Conservation (phyloP, 2,329 filamentous ascomycete genomes). For the Incumbomyces lentus region DNA sequence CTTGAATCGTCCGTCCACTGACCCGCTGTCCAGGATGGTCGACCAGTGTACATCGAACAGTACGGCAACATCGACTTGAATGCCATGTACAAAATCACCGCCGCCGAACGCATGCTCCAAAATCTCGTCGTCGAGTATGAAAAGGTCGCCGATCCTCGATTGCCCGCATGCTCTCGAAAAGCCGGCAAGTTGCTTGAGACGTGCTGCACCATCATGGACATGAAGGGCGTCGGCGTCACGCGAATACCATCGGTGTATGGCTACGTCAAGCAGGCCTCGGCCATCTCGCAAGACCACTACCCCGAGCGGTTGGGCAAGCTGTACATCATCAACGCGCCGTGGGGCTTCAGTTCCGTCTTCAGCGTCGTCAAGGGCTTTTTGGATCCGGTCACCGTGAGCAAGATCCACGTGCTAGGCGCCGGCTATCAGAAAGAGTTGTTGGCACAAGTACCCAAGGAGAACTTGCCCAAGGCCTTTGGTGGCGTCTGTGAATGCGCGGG, state of each 20-base stretch:
- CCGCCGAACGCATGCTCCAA: conserved; percentile 82
- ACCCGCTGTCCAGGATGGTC: conserved; percentile 59
- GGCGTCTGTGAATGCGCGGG: conserved; percentile 71
- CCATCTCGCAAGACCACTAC: conserved; percentile 97
- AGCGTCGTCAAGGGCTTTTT: conserved; percentile 82
- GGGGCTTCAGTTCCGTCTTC: conserved; percentile 86
- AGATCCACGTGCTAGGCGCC: conserved; percentile 82
- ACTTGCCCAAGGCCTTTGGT: conserved; percentile 77
- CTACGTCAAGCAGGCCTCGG: conserved; percentile 75
- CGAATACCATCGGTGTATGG: conserved; percentile 76
- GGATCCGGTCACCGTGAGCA: conserved; percentile 89
- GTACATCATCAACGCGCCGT: conserved; percentile 96
- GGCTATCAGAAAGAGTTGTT: conserved; percentile 77
- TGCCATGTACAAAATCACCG: conserved; percentile 88
- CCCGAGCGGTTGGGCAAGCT: conserved; percentile 91
- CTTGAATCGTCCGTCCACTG: background rate
- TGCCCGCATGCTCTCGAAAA: conserved; percentile 93
- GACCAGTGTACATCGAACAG: conserved; percentile 94
- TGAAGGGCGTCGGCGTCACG: conserved; percentile 81
- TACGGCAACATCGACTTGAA: conserved; percentile 85
- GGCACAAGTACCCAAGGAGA: conserved; percentile 75
- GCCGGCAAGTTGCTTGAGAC: conserved; percentile 84
- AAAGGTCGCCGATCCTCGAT: conserved; percentile 81
- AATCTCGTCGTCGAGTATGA: conserved; percentile 98
- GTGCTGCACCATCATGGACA: conserved; percentile 96